Base-by-base conservation (phyloP, 2,329 filamentous ascomycete species). In the Hymenoscyphus occultus region DNA sequence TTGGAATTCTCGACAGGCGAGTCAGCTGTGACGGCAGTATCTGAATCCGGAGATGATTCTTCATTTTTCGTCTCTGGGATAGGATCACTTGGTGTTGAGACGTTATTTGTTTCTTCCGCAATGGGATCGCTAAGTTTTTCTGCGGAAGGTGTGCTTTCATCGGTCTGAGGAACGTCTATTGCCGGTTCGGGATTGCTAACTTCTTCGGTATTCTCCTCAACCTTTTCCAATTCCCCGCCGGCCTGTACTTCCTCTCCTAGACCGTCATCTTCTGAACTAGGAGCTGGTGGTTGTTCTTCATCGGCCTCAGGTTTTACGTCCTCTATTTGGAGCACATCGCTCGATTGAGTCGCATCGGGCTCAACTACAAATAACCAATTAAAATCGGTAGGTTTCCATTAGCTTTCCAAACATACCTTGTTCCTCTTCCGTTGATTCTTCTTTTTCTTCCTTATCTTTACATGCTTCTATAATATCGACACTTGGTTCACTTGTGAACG, bases 401-500 rank as follows among this genome's bases (percentile, higher is more conserved):
- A 58, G 19, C 12, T 22, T 48, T 59, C 2, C 13, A 62, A 51
- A 60, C 63, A 61, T 58, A 70, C 67, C 63, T 54, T 59, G 45
- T 12, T 61, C 56, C 51, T 70, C 63, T 56, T 66, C 31, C 51
- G 59, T 32, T 54, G 62, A 39, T 22, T 45, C 28, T 62, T 59
- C 54, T 59, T 63, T 56, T 14, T 42, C 48, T 39, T 32, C 58
- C 7, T 63, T 57, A 40, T 57, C 62, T 57, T 65, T 68, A 63
- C 66, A 71, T 54, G 65, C 67, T 56, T 70, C 69, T 10, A 71
- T 66, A 32, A 71, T 59, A 22, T 68, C 60, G 58, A 70, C 56
- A 65, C 70, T 64, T 39, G 63, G 57, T 14, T 67, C 69, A 28
- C 67, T 67, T 28, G 64, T 71, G 64, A 72, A 73, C 19, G 64